Base-by-base conservation (phyloP, 176 grass and related monocot species). In the Stipa capillata region DNA sequence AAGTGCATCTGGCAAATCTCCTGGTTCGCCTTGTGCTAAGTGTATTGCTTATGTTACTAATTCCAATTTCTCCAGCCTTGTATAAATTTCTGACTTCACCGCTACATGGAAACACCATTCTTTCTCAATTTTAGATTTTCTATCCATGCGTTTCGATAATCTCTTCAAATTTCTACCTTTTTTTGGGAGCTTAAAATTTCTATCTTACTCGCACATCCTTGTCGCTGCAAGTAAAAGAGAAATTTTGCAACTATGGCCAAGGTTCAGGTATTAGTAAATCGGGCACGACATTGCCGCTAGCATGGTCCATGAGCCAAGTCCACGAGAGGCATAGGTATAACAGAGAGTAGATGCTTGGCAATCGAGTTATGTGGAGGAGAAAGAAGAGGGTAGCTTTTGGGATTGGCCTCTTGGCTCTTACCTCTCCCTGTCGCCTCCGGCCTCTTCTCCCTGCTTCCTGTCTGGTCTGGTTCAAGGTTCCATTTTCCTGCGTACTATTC, bases 311-410 rank as follows among this genome's bases (percentile, higher is more conserved):
- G 39, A 5, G 36, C 72, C 4, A 4, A 4, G 67, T 74, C 2
- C 74, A 84, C 15, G 9, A 2, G 12, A 23, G 13, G 1, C 1
- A 12, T 37, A 40, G 7, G 15, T 25, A 4, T 7, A 43, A 3
- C 15, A 10, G 1, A 17, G 29, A 11, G 64, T 63, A 36, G 85
- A 71, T 76, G 72, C 78, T 61, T 17, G 66, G 27, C 33, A 82
- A 66, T 49, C 81, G 27, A 13, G 49, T 74, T 84, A 9, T 88
- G 86, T 84, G 86, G 86, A 58, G 25, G 81, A 75, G 81, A 40
- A 40, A 2, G 72, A 28, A 79, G 68, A 27, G 48, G 20, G 74
- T 84, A 69, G 86, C 86, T 84, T 88, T 79, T 35, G 50, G 67
- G 75, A 84, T 84, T 84, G 75, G 31, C 36, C 75, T 79, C 81